Base-by-base conservation (phyloP, 1,284 basidiomycete genomes). In the Garcileccinum viscosum region DNA sequence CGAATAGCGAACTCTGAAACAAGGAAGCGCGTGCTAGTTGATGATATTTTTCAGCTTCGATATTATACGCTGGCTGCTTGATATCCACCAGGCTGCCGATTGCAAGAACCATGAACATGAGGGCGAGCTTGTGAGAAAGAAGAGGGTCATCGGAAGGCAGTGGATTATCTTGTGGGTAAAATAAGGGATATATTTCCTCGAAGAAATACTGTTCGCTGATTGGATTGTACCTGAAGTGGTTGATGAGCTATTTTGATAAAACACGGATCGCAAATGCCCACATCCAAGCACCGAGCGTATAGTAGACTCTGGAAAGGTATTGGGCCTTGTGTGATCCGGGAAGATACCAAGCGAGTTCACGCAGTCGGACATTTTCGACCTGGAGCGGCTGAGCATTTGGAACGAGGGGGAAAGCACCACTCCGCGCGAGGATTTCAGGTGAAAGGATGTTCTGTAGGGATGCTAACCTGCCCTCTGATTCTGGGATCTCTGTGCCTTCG, bases 21-120 rank as follows among this genome's bases (percentile, higher is more conserved):
- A 94, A 82, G 2, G 93, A 86, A 1, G 92, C 91, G 63, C 90
- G 86, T 2, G 91, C 89, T 5, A 94, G 82, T 69, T 93, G 91
- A 74, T 93, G 88, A 72, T 91, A 94, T 78, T 92, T 93, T 78
- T 93, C 91, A 1, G 93, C 92, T 67, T 94, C 92, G 47, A 92
- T 78, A 67, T 87, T 92, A 78, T 93, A 93, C 1, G 91, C 86
- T 14, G 87, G 83, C 50, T 89, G 82, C 15, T 84, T 81, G 9
- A 86, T 84, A 73, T 94, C 89, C 87, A 93, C 90, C 64, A 93
- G 82, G 44, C 87, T 88, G 3, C 91, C 93, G 69, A 94, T 90
- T 0, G 92, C 90, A 12, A 94, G 85, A 32, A 94, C 84, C 84
- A 94, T 92, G 77, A 91, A 94, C 81, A 93, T 81, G 60, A 94